These are phyloP conservation scores for Fusarium abutilonis DNA, from an alignment of 2,329 filamentous ascomycete species.

Conservation along the genomic window DNA sequence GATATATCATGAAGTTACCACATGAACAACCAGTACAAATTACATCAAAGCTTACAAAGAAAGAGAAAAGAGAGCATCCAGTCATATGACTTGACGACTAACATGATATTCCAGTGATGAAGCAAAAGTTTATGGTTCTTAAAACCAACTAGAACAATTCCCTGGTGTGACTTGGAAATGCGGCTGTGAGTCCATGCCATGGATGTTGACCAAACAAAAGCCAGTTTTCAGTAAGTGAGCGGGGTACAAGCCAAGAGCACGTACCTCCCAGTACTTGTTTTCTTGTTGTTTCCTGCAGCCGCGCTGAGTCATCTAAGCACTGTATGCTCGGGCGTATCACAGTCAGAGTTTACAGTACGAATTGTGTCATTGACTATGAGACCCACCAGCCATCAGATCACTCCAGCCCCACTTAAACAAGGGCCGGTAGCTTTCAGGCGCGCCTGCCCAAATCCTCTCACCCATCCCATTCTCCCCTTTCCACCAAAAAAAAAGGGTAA, in stretches of 20 bases:
- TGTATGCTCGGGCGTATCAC: neutral
- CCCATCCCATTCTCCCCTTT: conserved; percentile 47
- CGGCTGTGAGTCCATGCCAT: neutral
- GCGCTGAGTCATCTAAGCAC: conserved; percentile 10
- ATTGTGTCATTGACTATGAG: neutral
- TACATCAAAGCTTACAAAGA: neutral
- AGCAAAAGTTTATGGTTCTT: neutral
- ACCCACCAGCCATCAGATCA: conserved; percentile 18
- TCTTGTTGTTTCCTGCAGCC: conserved; percentile 28
- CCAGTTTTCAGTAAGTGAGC: conserved; percentile 13
- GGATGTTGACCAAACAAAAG: conserved; percentile 24
- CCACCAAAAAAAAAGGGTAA: conserved; percentile 49
- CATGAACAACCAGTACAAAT: neutral
- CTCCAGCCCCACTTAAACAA: conserved; percentile 28
- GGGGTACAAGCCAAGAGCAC: conserved; percentile 29
- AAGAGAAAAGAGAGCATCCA: neutral
- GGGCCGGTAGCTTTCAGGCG: conserved; percentile 43
- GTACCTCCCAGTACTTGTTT: conserved; percentile 42
- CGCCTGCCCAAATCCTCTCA: conserved; percentile 45
- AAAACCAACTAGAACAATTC: conserved; percentile 15
- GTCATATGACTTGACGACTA: too few species aligned
- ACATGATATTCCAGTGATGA: neutral
- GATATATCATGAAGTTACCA: conserved; percentile 18
- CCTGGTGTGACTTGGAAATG: conserved; percentile 15
- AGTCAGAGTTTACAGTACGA: neutral